Evolutionary conservation across 805 yeast genomes (phyloP), one percentile per base, ranked within the genome.

Genomic region (Kockiozyma suomiensis): DNA sequence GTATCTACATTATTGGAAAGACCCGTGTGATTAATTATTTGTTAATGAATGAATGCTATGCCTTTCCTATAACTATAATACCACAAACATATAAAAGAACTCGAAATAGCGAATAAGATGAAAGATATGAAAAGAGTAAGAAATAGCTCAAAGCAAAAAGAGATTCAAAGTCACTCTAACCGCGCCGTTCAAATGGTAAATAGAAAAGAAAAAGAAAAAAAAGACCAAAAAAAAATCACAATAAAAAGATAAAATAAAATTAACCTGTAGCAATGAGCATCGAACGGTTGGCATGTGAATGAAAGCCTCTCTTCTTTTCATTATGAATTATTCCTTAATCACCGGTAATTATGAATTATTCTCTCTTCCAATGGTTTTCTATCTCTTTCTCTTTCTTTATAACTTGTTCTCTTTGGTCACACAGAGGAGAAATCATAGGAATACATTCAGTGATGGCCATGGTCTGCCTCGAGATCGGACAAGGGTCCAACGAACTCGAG

Each of bases 401-500:
- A n/a, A n/a, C n/a, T n/a, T n/a, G n/a, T n/a, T n/a, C n/a, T n/a
- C n/a, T n/a, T n/a, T n/a, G n/a, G n/a, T n/a, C n/a, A n/a, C n/a
- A n/a, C n/a, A n/a, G n/a, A n/a, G n/a, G n/a, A n/a, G n/a, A n/a
- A n/a, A n/a, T n/a, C n/a, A n/a, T n/a, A n/a, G n/a, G n/a, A n/a
- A n/a, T n/a, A n/a, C n/a, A n/a, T n/a, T n/a, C n/a, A 25, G 50
- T 50, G 52, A 15, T 35, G 47, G 75, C n/a, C n/a, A n/a, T 83
- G 85, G 74, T 79, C 82, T 73, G 82, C 85, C 71, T 79, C 84
- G 64, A 78, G 82, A 19, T 66, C 75, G 59, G 65, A 63, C 69
- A 86, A 87, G 68, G 85, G 87, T 77, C 97, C 97, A 71, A 92
- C 82, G 79, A 86, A 87, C 79, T 91, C 88, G 71, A 92, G 79